A percentile compares a stretch with the other conserved stretches of the same genome.
Evolutionary conservation across 352 stramenopile species (phyloP).

Genomic region (Phytophthora vignae): DNA sequence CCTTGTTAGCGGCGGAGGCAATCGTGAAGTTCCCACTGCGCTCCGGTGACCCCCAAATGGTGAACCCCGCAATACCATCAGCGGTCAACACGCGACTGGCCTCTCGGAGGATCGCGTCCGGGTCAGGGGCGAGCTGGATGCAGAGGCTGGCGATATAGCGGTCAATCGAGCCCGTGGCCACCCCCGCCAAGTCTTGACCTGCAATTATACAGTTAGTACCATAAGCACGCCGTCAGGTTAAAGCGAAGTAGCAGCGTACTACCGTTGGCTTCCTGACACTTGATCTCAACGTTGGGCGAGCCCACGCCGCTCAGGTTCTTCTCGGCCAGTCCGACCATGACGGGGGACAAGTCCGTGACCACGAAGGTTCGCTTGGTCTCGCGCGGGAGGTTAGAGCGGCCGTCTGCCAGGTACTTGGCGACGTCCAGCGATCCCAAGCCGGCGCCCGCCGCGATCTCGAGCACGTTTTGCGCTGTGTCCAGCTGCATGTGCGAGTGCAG

Average conservation of each 20-base stretch:
- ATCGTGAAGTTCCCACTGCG: conserved; percentile 44
- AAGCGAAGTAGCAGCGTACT: too few species aligned
- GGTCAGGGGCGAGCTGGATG: conserved; percentile 52
- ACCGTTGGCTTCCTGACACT: conserved; percentile 19
- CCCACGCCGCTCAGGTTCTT: conserved; percentile 34
- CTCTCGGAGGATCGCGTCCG: conserved; percentile 55
- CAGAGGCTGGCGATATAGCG: conserved; percentile 56
- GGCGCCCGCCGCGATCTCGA: conserved; percentile 59
- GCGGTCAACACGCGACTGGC: conserved; percentile 41
- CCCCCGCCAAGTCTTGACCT: conserved; percentile 35
- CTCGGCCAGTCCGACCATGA: conserved; percentile 51
- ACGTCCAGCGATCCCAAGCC: conserved; percentile 58
- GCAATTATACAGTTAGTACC: too few species aligned
- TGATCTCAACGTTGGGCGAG: conserved; percentile 22
- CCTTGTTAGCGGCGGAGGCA: conserved; percentile 22
- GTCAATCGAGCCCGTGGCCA: conserved; percentile 44
- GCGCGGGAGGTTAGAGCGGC: conserved; percentile 15
- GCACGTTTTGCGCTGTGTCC: conserved; percentile 41
- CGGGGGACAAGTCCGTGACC: conserved; percentile 53
- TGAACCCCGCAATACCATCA: conserved; percentile 51
- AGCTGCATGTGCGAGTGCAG: conserved; percentile 66
- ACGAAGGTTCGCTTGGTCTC: conserved; percentile 40
- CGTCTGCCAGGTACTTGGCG: conserved; percentile 33
- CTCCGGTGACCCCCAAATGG: conserved; percentile 56
- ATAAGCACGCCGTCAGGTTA: too few species aligned